Conservation (phyloP, 768 basidiomycete genomes). For the Cytidiella melzeri region DNA sequence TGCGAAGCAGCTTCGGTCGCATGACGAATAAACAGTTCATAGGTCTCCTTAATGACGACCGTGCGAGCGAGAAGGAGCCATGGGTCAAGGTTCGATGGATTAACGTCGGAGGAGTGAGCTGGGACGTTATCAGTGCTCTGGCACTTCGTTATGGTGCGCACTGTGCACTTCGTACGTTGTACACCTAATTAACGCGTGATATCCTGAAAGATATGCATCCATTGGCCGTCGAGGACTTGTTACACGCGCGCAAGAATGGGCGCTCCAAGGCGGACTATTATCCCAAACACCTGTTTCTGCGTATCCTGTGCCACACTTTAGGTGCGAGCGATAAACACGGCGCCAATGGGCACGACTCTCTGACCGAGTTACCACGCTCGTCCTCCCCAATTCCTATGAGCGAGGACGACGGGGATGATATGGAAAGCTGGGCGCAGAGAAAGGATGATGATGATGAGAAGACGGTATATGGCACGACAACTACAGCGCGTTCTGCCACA, state of each 20-base stretch:
- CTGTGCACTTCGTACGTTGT: no score
- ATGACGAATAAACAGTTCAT: slow-evolving; percentile 61
- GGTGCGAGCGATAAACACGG: slow-evolving; percentile 16
- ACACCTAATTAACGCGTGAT: no score
- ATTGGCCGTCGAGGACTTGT: slow-evolving; percentile 64
- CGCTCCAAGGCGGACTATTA: slow-evolving; percentile 73
- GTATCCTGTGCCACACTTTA: slow-evolving; percentile 60
- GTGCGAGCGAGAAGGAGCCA: slow-evolving; percentile 41
- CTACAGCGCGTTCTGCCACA: slow-evolving; percentile 19
- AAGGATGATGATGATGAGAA: slow-evolving; percentile 28
- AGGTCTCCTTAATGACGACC: slow-evolving; percentile 40
- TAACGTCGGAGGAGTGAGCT: slow-evolving; percentile 59
- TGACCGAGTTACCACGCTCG: slow-evolving; percentile 30
- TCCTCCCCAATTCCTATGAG: slow-evolving; percentile 25
- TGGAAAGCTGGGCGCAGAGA: slow-evolving; percentile 25
- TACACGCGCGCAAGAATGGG: slow-evolving; percentile 46
- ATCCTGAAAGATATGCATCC: slow-evolving; percentile 75
- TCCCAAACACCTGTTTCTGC: slow-evolving; percentile 61
- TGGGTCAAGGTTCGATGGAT: slow-evolving; percentile 76
- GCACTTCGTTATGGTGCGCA: slow-evolving; percentile 56
- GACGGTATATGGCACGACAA: slow-evolving; percentile 23
- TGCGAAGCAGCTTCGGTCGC: slow-evolving; percentile 44
- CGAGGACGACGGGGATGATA: slow-evolving; percentile 19
- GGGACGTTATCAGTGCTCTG: slow-evolving; percentile 68
- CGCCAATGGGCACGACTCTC: slow-evolving; percentile 3